Percentiles rank a stretch among this genome's conserved stretches.
Evolutionary conservation across 2,329 filamentous ascomycete species (phyloP).

Genomic region (Alternaria angustiovoidea): DNA sequence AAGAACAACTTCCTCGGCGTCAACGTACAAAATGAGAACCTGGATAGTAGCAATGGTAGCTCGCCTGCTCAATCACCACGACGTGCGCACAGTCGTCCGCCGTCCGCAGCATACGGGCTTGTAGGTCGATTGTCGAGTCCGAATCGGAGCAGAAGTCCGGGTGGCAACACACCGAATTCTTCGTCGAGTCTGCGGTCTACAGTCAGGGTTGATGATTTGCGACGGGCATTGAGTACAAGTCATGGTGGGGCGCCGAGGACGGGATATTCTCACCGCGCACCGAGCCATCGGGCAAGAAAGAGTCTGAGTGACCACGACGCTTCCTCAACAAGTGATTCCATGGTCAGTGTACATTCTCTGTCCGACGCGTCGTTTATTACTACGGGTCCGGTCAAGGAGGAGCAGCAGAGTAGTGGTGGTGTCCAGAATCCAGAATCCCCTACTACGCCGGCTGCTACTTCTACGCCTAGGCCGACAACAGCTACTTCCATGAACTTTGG

Average conservation of each 20-base stretch:
- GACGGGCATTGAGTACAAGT: slow-evolving; percentile 54
- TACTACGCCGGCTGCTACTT: slow-evolving; percentile 33
- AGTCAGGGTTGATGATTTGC: slow-evolving; percentile 57
- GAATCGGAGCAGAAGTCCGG: slow-evolving; percentile 38
- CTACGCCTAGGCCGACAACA: slow-evolving; percentile 19
- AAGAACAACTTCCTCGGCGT: slow-evolving; percentile 62
- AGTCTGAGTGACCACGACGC: neutral
- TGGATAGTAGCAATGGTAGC: slow-evolving; percentile 44
- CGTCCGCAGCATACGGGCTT: slow-evolving; percentile 46
- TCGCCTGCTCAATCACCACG: slow-evolving; percentile 44
- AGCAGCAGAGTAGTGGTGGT: neutral
- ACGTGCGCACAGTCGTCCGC: slow-evolving; percentile 44
- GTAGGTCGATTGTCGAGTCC: slow-evolving; percentile 43
- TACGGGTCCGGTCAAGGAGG: slow-evolving; percentile 20
- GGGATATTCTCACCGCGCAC: slow-evolving; percentile 38
- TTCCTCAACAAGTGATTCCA: slow-evolving; percentile 26
- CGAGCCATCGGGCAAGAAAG: slow-evolving; percentile 40
- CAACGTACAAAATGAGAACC: slow-evolving; percentile 55
- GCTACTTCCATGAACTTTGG: slow-evolving; percentile 5
- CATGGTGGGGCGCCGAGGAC: slow-evolving; percentile 34
- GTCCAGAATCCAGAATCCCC: slow-evolving; percentile 7
- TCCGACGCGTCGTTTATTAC: slow-evolving; percentile 66
- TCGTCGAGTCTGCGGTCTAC: slow-evolving; percentile 50
- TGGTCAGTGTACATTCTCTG: slow-evolving; percentile 75
- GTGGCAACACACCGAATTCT: slow-evolving; percentile 44